Percentiles rank a stretch among this genome's conserved stretches.
These are phyloP conservation scores for Cryphonectria japonica DNA, from an alignment of 2,329 filamentous ascomycete genomes.

Conservation along the genomic window DNA sequence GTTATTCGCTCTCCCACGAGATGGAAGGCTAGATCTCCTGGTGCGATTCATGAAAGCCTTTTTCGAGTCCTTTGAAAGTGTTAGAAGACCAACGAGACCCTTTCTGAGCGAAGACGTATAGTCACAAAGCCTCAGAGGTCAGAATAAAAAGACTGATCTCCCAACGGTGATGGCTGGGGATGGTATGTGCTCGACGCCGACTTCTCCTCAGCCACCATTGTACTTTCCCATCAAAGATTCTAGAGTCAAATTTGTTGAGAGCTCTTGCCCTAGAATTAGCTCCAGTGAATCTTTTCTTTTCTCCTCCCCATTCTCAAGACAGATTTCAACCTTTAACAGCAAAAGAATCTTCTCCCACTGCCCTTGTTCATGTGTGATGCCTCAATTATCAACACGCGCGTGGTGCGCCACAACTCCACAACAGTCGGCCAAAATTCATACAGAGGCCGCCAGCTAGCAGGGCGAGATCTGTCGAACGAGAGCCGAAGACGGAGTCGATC, in stretches of 20 bases:
- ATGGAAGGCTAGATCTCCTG: slow-evolving; percentile 31
- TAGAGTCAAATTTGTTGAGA: not conserved
- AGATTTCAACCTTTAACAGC: not conserved
- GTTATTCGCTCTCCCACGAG: slow-evolving; percentile 34
- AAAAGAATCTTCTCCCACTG: not conserved
- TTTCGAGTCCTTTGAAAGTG: slow-evolving; percentile 14
- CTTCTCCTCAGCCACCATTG: not conserved
- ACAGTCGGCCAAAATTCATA: not conserved
- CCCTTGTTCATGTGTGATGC: not conserved
- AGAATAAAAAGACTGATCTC: not conserved
- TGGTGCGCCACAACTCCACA: not conserved
- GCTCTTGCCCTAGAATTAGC: not conserved
- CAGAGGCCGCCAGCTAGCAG: not conserved
- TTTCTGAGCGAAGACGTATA: not conserved
- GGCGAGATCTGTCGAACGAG: not conserved
- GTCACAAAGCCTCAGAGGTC: not conserved
- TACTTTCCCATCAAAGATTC: not conserved
- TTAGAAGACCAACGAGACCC: not conserved
- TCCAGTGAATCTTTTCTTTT: not conserved
- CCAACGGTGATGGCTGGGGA: not conserved
- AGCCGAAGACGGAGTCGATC: slow-evolving; percentile 5
- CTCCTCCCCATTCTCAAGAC: not conserved
- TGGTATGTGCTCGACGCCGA: not conserved
- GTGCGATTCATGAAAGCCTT: slow-evolving; percentile 34
- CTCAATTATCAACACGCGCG: not conserved